These are phyloP conservation scores for Cenococcum geophilum DNA, from an alignment of 495 filamentous ascomycete species.

Conservation along the genomic window DNA sequence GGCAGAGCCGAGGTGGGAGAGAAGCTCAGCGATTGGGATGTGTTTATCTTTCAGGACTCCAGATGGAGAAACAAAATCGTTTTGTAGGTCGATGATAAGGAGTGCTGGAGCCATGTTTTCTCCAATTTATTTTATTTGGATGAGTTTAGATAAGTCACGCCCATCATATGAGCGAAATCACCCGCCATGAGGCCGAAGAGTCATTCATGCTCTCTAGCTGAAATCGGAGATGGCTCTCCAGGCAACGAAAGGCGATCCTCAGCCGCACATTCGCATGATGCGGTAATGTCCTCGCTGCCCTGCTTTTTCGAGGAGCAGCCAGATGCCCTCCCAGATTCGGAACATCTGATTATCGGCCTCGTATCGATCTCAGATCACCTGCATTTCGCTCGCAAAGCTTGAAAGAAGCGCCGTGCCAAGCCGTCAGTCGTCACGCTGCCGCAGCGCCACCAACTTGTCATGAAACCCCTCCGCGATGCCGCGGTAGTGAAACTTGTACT, in stretches of 20 bases:
- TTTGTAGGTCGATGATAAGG: constrained; percentile 2
- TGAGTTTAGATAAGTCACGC: not conserved
- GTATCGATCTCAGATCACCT: too few relatives aligned
- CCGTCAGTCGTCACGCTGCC: not conserved
- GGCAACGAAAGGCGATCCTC: too few relatives aligned
- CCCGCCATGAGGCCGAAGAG: not conserved
- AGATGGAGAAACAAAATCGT: not conserved
- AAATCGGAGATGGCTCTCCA: too few relatives aligned
- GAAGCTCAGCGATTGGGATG: not conserved
- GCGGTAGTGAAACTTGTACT: not conserved
- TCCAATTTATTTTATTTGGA: not conserved
- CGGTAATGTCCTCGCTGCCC: too few relatives aligned
- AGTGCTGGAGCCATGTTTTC: not conserved
- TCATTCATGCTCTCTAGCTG: too few relatives aligned
- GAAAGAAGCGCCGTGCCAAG: too few relatives aligned
- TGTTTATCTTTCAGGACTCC: not conserved
- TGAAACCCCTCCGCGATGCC: not conserved
- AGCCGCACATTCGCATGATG: too few relatives aligned
- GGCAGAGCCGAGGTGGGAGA: not conserved
- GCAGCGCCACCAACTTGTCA: not conserved
- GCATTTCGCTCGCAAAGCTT: too few relatives aligned
- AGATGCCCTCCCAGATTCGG: too few relatives aligned
- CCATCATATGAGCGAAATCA: not conserved
- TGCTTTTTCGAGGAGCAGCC: too few relatives aligned
- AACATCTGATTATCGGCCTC: too few relatives aligned